These are phyloP conservation scores for Onygena corvina DNA, from an alignment of 2,329 filamentous ascomycete genomes.

Conservation along the genomic window DNA sequence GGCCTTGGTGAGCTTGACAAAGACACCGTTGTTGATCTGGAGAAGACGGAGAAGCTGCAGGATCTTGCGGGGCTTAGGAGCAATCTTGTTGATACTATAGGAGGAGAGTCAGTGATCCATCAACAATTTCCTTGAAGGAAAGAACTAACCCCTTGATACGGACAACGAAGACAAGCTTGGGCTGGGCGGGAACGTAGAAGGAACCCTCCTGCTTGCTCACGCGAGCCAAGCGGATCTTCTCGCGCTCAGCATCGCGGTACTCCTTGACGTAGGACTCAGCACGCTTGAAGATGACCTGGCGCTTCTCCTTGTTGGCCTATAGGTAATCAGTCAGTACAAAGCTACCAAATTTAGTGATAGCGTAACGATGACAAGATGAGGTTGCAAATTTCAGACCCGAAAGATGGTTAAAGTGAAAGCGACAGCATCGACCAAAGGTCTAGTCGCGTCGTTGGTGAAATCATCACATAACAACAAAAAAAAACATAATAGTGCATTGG, in stretches of 20 bases:
- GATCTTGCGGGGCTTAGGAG: constrained; percentile 99
- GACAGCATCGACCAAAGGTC: constrained; percentile 92
- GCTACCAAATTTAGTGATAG: background rate
- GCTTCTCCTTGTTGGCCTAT: constrained; percentile 98
- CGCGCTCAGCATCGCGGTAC: constrained; percentile 95
- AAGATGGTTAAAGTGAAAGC: constrained; percentile 40
- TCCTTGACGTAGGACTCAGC: constrained; percentile 99
- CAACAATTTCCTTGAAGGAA: background rate
- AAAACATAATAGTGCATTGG: constrained; percentile 8
- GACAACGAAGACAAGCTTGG: constrained; percentile 93
- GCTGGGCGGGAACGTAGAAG: constrained; percentile 88
- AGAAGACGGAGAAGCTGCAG: constrained; percentile 97
- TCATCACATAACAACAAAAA: constrained; percentile 56
- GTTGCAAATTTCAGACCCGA: constrained; percentile 58
- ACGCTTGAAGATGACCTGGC: constrained; percentile 97
- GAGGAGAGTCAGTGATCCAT: background rate
- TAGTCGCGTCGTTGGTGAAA: constrained; percentile 82
- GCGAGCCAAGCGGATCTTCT: constrained; percentile 89
- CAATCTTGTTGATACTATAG: constrained; percentile 99
- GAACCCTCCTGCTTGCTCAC: constrained; percentile 82
- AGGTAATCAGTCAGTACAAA: constrained; percentile 10
- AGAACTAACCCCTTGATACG: constrained; percentile 83
- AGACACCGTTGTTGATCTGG: constrained; percentile 99
- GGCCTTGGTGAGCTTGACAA: constrained; percentile 94
- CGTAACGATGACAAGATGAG: constrained; percentile 19